These are phyloP conservation scores for Mortierella claussenii DNA, from an alignment of 192 early-diverging fungal genomes.

Conservation along the genomic window DNA sequence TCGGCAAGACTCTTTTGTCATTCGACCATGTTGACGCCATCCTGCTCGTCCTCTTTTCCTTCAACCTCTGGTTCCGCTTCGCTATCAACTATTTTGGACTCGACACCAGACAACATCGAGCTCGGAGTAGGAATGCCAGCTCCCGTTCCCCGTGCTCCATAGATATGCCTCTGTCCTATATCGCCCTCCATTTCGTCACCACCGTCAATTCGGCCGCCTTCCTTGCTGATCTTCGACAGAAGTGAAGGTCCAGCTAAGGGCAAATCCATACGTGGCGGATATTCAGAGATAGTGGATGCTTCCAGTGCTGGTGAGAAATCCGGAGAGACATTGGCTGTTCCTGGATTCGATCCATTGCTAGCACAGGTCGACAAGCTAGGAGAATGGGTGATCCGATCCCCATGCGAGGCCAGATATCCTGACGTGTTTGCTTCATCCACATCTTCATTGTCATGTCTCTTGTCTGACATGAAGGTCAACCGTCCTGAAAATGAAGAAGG, in stretches of 20 bases:
- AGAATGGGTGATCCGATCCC: slow-evolving; percentile 3
- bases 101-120: neutral
- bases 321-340: slow-evolving; percentile 31
- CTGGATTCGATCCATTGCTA: slow-evolving; percentile 40
- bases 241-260: neutral
- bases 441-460: slow-evolving; percentile 8
- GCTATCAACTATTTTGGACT: slow-evolving; percentile 2
- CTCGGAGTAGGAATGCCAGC: slow-evolving; percentile 24
- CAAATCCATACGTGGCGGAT: neutral
- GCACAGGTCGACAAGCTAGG: slow-evolving; percentile 37
- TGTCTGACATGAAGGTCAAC: slow-evolving; percentile 5
- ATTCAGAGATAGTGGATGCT: neutral
- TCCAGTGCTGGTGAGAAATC: slow-evolving; percentile 1
- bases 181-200: slow-evolving; percentile 6
- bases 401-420: neutral
- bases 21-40: slow-evolving; percentile 27
- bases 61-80: neutral
- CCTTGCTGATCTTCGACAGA: slow-evolving; percentile 15
- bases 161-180: neutral
- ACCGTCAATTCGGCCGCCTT: slow-evolving; percentile 36
- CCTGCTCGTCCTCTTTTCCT: slow-evolving; percentile 13
- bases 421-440: slow-evolving; percentile 11
- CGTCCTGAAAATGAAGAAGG: slow-evolving; percentile 14
- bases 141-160: neutral
- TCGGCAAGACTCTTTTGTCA: neutral